phyloP scores from a whole-genome alignment of 352 stramenopile species.

The Phytophthora tubulina region DNA sequence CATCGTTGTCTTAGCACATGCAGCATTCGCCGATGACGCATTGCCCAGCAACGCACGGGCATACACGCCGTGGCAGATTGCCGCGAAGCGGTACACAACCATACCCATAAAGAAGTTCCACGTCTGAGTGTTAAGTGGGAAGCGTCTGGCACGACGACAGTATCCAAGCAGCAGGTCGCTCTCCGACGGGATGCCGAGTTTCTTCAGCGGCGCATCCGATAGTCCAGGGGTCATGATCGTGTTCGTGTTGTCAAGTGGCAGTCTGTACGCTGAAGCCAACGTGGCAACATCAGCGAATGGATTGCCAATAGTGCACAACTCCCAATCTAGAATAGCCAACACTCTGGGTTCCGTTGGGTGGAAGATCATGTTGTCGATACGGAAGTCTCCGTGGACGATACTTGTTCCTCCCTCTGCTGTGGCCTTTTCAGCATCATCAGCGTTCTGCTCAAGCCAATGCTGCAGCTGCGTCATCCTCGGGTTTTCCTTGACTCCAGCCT shows the following conservation, averaged over 20 bases:
- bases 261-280: slow-evolving; percentile 61
- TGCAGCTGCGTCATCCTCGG: slow-evolving; percentile 58
- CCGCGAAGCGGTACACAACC: slow-evolving; percentile 79
- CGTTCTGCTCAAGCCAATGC: slow-evolving; percentile 67
- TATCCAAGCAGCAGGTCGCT: slow-evolving; percentile 69
- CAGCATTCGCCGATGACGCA: slow-evolving; percentile 82
- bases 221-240: slow-evolving; percentile 71
- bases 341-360: slow-evolving; percentile 86
- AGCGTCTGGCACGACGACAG: slow-evolving; percentile 59
- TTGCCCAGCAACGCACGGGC: slow-evolving; percentile 77
- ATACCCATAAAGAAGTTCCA: slow-evolving; percentile 86
- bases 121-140: slow-evolving; percentile 57
- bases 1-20: slow-evolving; percentile 72
- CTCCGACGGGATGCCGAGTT: slow-evolving; percentile 73
- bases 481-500: slow-evolving; percentile 68
- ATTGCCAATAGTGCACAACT: slow-evolving; percentile 89
- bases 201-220: slow-evolving; percentile 50
- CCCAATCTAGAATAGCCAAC: slow-evolving; percentile 89
- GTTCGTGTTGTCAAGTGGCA: slow-evolving; percentile 49
- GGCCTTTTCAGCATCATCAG: slow-evolving; percentile 60
- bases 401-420: slow-evolving; percentile 39
- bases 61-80: slow-evolving; percentile 87
- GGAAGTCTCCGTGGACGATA: slow-evolving; percentile 91
- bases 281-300: slow-evolving; percentile 85
- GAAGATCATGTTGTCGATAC: slow-evolving; percentile 90